phyloP scores from a whole-genome alignment of 176 grass and related monocot species.

The Oryza coarctata region DNA sequence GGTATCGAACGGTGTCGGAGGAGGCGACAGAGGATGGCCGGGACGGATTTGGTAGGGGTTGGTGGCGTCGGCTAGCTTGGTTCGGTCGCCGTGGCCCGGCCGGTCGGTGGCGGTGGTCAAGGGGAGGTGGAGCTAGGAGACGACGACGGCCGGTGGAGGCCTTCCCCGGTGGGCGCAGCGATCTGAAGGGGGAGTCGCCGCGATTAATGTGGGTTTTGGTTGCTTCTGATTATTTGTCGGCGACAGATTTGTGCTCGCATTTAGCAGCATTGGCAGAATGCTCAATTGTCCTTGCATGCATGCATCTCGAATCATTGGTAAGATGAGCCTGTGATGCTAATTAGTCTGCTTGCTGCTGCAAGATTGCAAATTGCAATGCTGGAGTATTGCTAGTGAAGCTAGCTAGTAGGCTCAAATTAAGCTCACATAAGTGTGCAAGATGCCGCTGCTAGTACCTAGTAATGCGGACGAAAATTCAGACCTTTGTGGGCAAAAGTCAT shows the following conservation, averaged over 20 bases:
- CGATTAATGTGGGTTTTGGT: constrained; percentile 31
- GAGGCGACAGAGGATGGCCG: background rate
- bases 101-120: constrained; percentile 33
- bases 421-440: background rate
- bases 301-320: background rate
- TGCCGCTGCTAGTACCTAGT: background rate
- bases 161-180: background rate
- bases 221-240: constrained; percentile 16
- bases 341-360: background rate
- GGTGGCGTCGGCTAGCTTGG: background rate
- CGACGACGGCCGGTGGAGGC: background rate
- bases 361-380: background rate
- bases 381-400: too few relatives aligned
- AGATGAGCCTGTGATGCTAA: background rate
- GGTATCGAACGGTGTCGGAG: background rate
- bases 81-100: background rate
- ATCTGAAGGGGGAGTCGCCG: background rate
- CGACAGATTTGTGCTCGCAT: background rate
- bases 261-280: background rate
- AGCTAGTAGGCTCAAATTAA: background rate
- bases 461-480: background rate
- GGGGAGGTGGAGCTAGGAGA: background rate
- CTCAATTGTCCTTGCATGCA: background rate
- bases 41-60: background rate
- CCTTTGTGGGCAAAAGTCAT: background rate